Conservation (phyloP, 2,329 filamentous ascomycete genomes). For the Colletotrichum sublineola region DNA sequence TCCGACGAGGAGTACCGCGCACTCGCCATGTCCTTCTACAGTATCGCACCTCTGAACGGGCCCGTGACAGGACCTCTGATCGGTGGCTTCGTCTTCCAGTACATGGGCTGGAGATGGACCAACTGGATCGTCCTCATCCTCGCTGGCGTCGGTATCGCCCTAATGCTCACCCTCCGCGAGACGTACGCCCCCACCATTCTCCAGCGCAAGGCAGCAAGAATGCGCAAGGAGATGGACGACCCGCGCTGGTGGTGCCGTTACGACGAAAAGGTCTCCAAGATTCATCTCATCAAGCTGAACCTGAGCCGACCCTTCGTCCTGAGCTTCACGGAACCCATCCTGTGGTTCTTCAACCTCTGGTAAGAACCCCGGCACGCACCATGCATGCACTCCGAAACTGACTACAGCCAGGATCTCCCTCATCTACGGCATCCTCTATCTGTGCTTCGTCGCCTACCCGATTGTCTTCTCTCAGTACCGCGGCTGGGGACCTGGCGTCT, state of each 20-base stretch:
- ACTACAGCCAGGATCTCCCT: constrained; percentile 73
- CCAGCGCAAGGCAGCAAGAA: constrained; percentile 72
- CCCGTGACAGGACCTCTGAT: constrained; percentile 73
- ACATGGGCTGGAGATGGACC: constrained; percentile 89
- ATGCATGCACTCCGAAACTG: neutral
- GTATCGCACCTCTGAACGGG: constrained; percentile 87
- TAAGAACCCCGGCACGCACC: constrained; percentile 50
- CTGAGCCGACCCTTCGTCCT: constrained; percentile 83
- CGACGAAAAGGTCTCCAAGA: constrained; percentile 77
- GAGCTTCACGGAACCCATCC: constrained; percentile 84
- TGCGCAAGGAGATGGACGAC: constrained; percentile 78
- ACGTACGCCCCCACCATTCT: constrained; percentile 82
- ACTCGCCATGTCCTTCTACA: constrained; percentile 86
- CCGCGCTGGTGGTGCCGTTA: constrained; percentile 84
- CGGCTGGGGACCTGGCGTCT: constrained; percentile 80
- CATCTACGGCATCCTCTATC: constrained; percentile 87
- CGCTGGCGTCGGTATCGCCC: constrained; percentile 69
- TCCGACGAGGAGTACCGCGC: constrained; percentile 84
- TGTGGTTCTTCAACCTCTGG: constrained; percentile 78
- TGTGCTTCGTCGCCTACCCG: constrained; percentile 92
- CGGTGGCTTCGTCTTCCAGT: constrained; percentile 83
- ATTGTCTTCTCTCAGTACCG: constrained; percentile 82
- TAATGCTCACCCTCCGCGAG: constrained; percentile 75
- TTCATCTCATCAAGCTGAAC: constrained; percentile 78
- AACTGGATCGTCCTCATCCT: constrained; percentile 86